Conservation (phyloP, 495 filamentous ascomycete species). For the Usnea hakonensis region DNA sequence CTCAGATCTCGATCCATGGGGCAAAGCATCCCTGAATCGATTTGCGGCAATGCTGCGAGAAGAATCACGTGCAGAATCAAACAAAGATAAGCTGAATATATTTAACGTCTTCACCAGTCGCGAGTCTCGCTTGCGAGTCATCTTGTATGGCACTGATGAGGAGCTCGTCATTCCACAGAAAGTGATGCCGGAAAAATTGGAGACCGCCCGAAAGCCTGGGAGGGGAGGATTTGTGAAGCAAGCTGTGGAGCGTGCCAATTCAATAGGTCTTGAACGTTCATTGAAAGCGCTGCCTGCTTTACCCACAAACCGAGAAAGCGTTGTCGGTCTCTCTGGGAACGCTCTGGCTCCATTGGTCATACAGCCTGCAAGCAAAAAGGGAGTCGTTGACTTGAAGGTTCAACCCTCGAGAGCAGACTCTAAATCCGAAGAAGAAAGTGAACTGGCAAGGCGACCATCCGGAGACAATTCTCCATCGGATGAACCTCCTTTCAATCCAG, state of each 20-base stretch:
- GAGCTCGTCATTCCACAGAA: conserved; percentile 21
- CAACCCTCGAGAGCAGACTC: not conserved
- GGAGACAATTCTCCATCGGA: conserved; percentile 5
- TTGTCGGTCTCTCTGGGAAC: conserved; percentile 3
- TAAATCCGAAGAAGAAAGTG: not conserved
- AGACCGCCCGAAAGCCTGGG: conserved; percentile 15
- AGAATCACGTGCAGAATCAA: conserved; percentile 42
- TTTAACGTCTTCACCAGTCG: conserved; percentile 45
- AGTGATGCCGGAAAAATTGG: conserved; percentile 13
- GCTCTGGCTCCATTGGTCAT: conserved; percentile 1
- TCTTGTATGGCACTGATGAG: conserved; percentile 45
- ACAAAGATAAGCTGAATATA: conserved; percentile 44
- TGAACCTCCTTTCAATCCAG: conserved; percentile 37
- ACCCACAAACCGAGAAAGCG: conserved; percentile 18
- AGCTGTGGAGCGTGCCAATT: conserved; percentile 16
- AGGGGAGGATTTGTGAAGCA: conserved; percentile 16
- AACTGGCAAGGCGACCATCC: not conserved
- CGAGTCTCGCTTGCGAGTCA: conserved; percentile 45
- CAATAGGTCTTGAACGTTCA: conserved; percentile 12
- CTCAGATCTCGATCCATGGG: conserved; percentile 47
- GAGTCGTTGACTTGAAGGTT: not conserved
- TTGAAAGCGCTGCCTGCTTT: conserved; percentile 25
- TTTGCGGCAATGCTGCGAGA: conserved; percentile 48
- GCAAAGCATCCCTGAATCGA: conserved; percentile 43
- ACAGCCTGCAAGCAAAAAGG: conserved; percentile 2